Evolutionary conservation across 1,284 basidiomycete genomes (phyloP).

Genomic region (Golubevia sp.): DNA sequence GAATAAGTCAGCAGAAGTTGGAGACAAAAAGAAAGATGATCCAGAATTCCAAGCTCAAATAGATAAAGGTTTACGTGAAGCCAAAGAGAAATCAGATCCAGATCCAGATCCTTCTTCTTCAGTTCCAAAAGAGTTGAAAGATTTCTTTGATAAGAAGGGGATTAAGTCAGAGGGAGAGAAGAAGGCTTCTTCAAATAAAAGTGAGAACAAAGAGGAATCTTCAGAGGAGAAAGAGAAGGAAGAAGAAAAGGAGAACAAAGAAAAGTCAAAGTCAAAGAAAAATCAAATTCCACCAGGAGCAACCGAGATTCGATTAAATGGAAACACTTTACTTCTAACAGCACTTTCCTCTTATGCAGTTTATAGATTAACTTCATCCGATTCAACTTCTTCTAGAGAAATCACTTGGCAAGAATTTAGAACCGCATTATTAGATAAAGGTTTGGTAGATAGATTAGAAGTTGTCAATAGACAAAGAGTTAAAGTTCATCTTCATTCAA

Average conservation of each 20-base stretch:
- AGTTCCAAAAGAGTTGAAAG: slow-evolving; percentile 42
- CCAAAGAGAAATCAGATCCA: slow-evolving; percentile 29
- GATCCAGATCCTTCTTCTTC: slow-evolving; percentile 5
- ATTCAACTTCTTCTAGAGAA: slow-evolving; percentile 40
- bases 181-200: slow-evolving; percentile 12
- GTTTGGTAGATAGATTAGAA: slow-evolving; percentile 55
- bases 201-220: slow-evolving; percentile 18
- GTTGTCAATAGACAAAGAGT: slow-evolving; percentile 58
- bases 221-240: slow-evolving; percentile 14
- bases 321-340: slow-evolving; percentile 48
- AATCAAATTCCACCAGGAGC: slow-evolving; percentile 17
- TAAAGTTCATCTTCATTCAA: slow-evolving; percentile 55
- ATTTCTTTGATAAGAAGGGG: slow-evolving; percentile 22
- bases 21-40: not conserved
- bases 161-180: slow-evolving; percentile 14
- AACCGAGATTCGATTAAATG: slow-evolving; percentile 48
- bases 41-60: slow-evolving; percentile 34
- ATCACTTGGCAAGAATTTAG: slow-evolving; percentile 62
- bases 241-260: slow-evolving; percentile 6
- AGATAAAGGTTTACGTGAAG: slow-evolving; percentile 40
- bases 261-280: slow-evolving; percentile 9
- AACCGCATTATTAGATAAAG: slow-evolving; percentile 59
- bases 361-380: slow-evolving; percentile 54
- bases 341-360: slow-evolving; percentile 51
- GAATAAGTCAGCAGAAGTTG: not conserved